A percentile compares a stretch with the other conserved stretches of the same genome.
phyloP scores from a whole-genome alignment of 345 rosid species.

The Atalantia buxifolia region DNA sequence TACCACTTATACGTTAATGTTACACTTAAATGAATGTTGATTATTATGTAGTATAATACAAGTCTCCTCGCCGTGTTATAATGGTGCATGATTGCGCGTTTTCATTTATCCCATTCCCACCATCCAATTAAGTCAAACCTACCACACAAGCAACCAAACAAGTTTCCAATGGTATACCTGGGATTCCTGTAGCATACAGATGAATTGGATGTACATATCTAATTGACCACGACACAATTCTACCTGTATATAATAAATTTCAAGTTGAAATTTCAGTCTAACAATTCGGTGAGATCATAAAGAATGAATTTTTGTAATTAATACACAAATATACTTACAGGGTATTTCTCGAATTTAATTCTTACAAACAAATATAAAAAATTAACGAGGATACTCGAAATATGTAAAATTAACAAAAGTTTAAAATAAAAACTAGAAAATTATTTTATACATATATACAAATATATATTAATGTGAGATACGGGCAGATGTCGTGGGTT shows the following conservation, averaged over 20 bases:
- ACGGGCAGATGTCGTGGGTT: not conserved
- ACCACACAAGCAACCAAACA: not conserved
- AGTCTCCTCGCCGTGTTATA: not conserved
- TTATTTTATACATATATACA: too few species aligned
- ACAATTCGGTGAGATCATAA: too few species aligned
- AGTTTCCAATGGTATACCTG: not conserved
- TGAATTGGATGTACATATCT: too few species aligned
- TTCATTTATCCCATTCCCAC: not conserved
- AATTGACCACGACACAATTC: not conserved
- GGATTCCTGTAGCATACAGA: not conserved
- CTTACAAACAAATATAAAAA: too few species aligned
- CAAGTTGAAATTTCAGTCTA: too few species aligned
- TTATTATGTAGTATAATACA: not conserved
- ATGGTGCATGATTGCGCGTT: constrained; percentile 8
- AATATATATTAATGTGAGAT: too few species aligned
- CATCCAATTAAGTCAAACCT: not conserved
- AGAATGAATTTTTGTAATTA: too few species aligned
- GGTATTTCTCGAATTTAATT: too few species aligned
- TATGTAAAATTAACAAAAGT: not conserved
- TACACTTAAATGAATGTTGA: not conserved
- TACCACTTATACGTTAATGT: not conserved
- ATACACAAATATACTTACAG: too few species aligned
- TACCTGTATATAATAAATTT: too few species aligned
- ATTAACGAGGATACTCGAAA: too few species aligned
- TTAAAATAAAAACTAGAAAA: not conserved